phyloP scores from a whole-genome alignment of 805 yeast species.

The Candida ortonii region DNA sequence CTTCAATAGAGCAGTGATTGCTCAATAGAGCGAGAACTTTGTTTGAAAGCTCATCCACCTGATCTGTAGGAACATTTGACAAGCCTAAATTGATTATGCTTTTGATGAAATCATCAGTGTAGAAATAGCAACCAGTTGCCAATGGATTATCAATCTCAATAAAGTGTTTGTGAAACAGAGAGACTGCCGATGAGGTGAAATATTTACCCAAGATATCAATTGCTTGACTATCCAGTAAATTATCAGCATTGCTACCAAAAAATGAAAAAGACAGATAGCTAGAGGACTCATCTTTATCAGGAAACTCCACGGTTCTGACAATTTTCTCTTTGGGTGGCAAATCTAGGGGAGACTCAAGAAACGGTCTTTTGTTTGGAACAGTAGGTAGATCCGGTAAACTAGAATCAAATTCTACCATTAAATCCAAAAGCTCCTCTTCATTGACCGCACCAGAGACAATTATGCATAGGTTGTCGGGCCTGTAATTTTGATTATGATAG shows the following conservation, averaged over 20 bases:
- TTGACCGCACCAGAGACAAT: conserved; percentile 85
- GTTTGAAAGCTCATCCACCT: conserved; percentile 50
- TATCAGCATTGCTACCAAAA: conserved; percentile 71
- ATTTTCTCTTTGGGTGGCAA: conserved; percentile 37
- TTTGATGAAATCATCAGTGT: conserved; percentile 70
- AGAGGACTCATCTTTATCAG: conserved; percentile 82
- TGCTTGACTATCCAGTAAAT: conserved; percentile 59
- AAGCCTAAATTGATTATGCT: conserved; percentile 57
- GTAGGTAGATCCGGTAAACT: conserved; percentile 45
- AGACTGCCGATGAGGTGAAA: conserved; percentile 72
- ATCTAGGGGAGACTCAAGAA: conserved; percentile 64
- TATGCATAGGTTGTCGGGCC: conserved; percentile 81
- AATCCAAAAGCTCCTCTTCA: conserved; percentile 61
- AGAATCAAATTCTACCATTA: conserved; percentile 61
- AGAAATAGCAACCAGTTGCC: conserved; percentile 66
- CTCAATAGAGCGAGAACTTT: conserved; percentile 49
- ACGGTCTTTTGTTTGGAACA: conserved; percentile 58
- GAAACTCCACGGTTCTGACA: conserved; percentile 64
- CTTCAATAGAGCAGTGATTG: conserved; percentile 46
- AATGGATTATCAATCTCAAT: conserved; percentile 82
- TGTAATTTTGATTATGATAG: conserved; percentile 69
- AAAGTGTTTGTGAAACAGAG: conserved; percentile 65
- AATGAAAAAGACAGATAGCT: conserved; percentile 75
- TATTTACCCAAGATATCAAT: conserved; percentile 69
- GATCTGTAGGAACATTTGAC: conserved; percentile 74